Evolutionary conservation across 2,329 filamentous ascomycete species (phyloP), one percentile per base, ranked within the genome.

Genomic region (Hansfordia pulvinata): DNA sequence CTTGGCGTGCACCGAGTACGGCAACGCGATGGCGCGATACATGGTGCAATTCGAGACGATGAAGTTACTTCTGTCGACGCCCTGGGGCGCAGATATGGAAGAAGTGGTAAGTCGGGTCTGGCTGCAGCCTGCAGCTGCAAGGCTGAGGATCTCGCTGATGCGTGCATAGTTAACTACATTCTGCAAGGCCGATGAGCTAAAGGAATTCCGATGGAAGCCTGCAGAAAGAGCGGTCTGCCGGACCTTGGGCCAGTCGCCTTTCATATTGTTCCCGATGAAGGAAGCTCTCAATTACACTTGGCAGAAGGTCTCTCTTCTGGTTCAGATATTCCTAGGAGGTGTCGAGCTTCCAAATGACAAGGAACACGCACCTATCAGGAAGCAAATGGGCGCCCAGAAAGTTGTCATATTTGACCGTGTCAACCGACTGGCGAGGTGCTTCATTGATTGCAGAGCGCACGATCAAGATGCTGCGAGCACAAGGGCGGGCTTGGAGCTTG

Each of bases 41-140:
- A 88, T 83, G 54, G 58, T 90, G 3, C 70, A 70, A 13, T 86
- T 86, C 38, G 65, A 77, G 19, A 90, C 82, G 0, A 92, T 90
- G 81, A 76, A 73, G 38, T 47, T 60, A 2, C 59, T 92, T 10
- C 53, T 88, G 22, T 56, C 57, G 1, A 58, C 90, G 27, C 64
- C 68, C n/a, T 49, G 54, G 2, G 66, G 63, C 20, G 64, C 75
- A 0, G 69, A 64, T 6, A 58, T 76, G 6, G 74, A 74, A 17
- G 66, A 81, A 22, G 72, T 88, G 40, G 79, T 84, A 53, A 55
- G 72, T 52, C 9, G 4, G 12, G 16, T 10, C 5, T 14, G 19
- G 17, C 11, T 23, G 10, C 14, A 23, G 7, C 15, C 18, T 15
- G n/a, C n/a, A 4, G 19, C n/a, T 20, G 26, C 20, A 20, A 23